Evolutionary conservation across 257 asterid species (phyloP).

Genomic region (Catharanthus roseus): DNA sequence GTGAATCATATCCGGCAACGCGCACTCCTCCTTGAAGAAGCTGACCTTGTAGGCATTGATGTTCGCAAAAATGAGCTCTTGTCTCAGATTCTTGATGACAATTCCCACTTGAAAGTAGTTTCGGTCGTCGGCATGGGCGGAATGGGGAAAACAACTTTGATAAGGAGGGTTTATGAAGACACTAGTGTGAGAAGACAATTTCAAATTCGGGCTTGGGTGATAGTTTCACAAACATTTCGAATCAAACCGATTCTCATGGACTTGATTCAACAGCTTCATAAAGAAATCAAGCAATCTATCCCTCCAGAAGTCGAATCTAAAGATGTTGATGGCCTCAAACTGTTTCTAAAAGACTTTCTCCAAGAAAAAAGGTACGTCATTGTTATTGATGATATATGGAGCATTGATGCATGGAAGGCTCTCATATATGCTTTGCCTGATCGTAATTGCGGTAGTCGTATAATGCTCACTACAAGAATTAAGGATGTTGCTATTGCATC

Average conservation of each 20-base stretch:
- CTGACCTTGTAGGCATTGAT: neutral
- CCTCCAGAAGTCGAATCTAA: neutral
- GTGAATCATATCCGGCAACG: neutral
- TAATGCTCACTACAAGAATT: conserved; percentile 25
- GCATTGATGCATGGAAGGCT: conserved; percentile 24
- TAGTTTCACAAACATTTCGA: neutral
- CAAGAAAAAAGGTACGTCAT: conserved; percentile 8
- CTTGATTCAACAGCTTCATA: neutral
- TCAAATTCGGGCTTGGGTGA: neutral
- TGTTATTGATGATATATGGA: conserved; percentile 35
- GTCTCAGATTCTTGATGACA: neutral
- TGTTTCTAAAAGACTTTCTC: neutral
- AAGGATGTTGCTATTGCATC: neutral
- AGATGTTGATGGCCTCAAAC: too few relatives aligned
- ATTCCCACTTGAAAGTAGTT: neutral
- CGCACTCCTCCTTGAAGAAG: conserved; percentile 4
- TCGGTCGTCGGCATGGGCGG: conserved; percentile 12
- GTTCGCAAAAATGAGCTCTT: neutral
- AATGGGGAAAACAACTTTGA: conserved; percentile 3
- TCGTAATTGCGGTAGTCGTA: conserved; percentile 21
- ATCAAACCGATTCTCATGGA: neutral
- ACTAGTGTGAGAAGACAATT: neutral
- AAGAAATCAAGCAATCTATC: neutral
- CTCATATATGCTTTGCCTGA: conserved; percentile 24
- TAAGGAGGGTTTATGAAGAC: neutral